These are phyloP conservation scores for Yarrowia deformans DNA, from an alignment of 805 yeast genomes.

Conservation along the genomic window DNA sequence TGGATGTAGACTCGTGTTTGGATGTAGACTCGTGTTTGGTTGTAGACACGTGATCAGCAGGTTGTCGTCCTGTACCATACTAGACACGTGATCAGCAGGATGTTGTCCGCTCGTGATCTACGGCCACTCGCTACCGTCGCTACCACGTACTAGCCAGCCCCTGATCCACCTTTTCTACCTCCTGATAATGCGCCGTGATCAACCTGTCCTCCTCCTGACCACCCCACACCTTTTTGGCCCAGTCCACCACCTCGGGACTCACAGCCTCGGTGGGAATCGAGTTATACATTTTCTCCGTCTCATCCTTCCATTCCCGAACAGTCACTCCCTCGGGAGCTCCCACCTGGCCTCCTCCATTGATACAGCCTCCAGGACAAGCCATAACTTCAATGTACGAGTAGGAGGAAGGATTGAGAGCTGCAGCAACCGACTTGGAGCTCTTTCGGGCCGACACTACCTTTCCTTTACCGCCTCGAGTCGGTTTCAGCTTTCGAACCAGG, in stretches of 20 bases:
- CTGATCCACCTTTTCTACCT: slow-evolving; percentile 11
- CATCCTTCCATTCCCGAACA: slow-evolving; percentile 49
- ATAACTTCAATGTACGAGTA: slow-evolving; percentile 90
- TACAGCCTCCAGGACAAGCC: slow-evolving; percentile 99
- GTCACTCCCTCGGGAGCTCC: slow-evolving; percentile 52
- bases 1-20: too few relatives aligned
- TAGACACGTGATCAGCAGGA: too few relatives aligned
- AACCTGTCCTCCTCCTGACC: neutral
- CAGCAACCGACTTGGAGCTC: slow-evolving; percentile 41
- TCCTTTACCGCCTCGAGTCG: slow-evolving; percentile 46
- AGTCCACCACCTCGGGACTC: slow-evolving; percentile 36
- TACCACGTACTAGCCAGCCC: slow-evolving; percentile 35
- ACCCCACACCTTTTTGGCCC: slow-evolving; percentile 32
- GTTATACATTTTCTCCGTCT: slow-evolving; percentile 52
- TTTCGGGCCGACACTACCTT: slow-evolving; percentile 42
- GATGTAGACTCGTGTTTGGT: too few relatives aligned
- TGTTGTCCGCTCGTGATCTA: neutral
- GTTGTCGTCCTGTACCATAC: too few relatives aligned
- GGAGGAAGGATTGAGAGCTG: slow-evolving; percentile 63
- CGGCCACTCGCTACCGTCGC: neutral
- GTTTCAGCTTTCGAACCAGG: slow-evolving; percentile 80
- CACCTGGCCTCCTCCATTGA: slow-evolving; percentile 95
- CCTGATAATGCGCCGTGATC: slow-evolving; percentile 33
- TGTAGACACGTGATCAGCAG: too few relatives aligned
- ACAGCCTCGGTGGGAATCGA: slow-evolving; percentile 41